Conservation (phyloP, 2,329 filamentous ascomycete genomes). For the Arthrobotrys musiformis region DNA sequence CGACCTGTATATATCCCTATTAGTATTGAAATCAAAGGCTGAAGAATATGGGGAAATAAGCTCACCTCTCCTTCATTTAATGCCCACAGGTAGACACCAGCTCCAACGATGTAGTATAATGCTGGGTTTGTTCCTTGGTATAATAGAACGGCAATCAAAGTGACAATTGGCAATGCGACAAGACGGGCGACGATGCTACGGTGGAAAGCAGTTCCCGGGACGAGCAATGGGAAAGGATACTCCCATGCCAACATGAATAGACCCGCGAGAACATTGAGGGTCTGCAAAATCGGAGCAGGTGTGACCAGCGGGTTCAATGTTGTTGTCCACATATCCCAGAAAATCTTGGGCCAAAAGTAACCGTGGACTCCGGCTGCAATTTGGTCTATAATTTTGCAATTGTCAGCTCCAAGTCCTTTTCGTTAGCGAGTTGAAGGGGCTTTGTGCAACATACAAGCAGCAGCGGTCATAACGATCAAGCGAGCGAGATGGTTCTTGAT, state of each 20-base stretch:
- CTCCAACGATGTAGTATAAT: slow-evolving; percentile 87
- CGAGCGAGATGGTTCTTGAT: slow-evolving; percentile 99
- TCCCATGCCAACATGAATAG: slow-evolving; percentile 84
- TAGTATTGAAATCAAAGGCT: neutral
- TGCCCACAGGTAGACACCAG: slow-evolving; percentile 93
- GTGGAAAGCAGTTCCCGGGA: slow-evolving; percentile 79
- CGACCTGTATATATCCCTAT: slow-evolving; percentile 54
- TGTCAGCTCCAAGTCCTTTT: slow-evolving; percentile 52
- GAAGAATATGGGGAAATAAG: slow-evolving; percentile 57
- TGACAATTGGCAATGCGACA: slow-evolving; percentile 80
- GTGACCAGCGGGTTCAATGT: slow-evolving; percentile 87
- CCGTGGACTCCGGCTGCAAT: slow-evolving; percentile 81
- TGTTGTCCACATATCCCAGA: slow-evolving; percentile 95
- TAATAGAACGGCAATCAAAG: slow-evolving; percentile 78
- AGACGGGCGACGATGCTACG: slow-evolving; percentile 87
- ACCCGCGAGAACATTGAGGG: slow-evolving; percentile 86
- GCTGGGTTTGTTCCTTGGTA: slow-evolving; percentile 95
- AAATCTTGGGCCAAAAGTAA: slow-evolving; percentile 99
- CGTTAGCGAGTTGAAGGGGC: slow-evolving; percentile 53
- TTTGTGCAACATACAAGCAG: slow-evolving; percentile 65
- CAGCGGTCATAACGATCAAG: slow-evolving; percentile 88
- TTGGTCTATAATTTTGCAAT: slow-evolving; percentile 74
- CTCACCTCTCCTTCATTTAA: slow-evolving; percentile 96
- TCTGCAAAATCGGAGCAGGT: slow-evolving; percentile 87
- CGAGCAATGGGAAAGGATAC: slow-evolving; percentile 81